A percentile compares a stretch with the other conserved stretches of the same genome.
phyloP scores from a whole-genome alignment of 2,329 filamentous ascomycete genomes.

The Paraconiothyrium sp. region DNA sequence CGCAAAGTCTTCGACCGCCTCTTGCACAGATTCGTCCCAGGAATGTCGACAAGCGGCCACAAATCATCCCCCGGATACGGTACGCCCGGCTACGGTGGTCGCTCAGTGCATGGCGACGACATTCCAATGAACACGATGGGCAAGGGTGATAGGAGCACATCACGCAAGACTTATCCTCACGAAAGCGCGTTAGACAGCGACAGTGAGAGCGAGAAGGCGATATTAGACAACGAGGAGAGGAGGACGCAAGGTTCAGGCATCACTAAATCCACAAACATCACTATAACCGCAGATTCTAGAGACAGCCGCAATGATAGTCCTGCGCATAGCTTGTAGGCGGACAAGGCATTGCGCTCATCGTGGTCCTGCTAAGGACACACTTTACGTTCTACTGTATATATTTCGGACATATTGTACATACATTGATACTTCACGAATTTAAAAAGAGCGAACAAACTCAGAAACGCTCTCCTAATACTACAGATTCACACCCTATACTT shows the following conservation, averaged over 20 bases:
- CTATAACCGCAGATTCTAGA: slow-evolving; percentile 21
- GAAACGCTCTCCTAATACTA: too few species aligned
- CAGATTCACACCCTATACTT: too few species aligned
- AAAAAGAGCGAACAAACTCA: too few species aligned
- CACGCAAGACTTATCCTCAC: slow-evolving; percentile 17
- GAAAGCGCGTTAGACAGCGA: slow-evolving; percentile 37
- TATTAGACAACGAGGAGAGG: slow-evolving; percentile 33
- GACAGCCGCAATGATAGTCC: background rate
- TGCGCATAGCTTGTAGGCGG: background rate
- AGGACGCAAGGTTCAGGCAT: slow-evolving; percentile 28
- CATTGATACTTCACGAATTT: background rate
- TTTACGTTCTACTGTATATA: background rate
- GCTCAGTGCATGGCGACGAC: slow-evolving; percentile 23
- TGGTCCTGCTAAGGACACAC: background rate
- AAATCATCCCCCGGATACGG: slow-evolving; percentile 26
- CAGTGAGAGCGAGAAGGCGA: slow-evolving; percentile 39
- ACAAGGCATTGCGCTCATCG: background rate
- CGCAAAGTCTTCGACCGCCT: slow-evolving; percentile 37
- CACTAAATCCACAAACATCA: slow-evolving; percentile 36
- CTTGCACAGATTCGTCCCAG: slow-evolving; percentile 29
- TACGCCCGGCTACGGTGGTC: slow-evolving; percentile 20
- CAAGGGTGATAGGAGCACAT: slow-evolving; percentile 16
- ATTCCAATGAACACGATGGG: slow-evolving; percentile 25
- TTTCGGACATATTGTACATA: background rate
- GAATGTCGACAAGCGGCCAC: slow-evolving; percentile 19